Percentiles rank a stretch among this genome's conserved stretches.
phyloP scores from a whole-genome alignment of 768 basidiomycete species.

The Trametes maxima region DNA sequence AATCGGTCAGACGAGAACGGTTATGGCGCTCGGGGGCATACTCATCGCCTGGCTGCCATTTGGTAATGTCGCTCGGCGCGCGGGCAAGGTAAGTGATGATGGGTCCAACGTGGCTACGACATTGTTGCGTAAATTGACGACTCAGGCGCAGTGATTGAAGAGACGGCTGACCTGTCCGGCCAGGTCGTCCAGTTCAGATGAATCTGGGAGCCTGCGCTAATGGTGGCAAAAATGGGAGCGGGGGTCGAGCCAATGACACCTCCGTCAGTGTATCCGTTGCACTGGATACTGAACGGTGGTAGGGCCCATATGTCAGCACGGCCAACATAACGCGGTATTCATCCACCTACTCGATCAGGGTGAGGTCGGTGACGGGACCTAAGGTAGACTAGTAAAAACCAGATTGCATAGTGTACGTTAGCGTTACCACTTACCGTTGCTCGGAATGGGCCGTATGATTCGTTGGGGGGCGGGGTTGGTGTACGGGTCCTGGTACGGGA shows the following conservation, averaged over 20 bases:
- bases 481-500: conserved; percentile 43
- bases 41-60: conserved; percentile 46
- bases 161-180: conserved; percentile 31
- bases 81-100: conserved; percentile 51
- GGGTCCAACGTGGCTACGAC: conserved; percentile 35
- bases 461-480: conserved; percentile 39
- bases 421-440: conserved; percentile 37
- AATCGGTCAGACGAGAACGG: no score
- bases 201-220: conserved; percentile 43
- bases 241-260: conserved; percentile 37
- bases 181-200: conserved; percentile 45
- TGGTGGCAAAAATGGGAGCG: conserved; percentile 42
- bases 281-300: conserved; percentile 28
- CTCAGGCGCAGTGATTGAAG: neutral
- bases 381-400: neutral
- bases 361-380: conserved; percentile 43
- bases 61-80: conserved; percentile 47
- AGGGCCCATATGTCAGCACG: neutral
- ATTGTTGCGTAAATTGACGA: neutral
- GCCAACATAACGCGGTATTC: neutral
- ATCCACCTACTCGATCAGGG: conserved; percentile 39
- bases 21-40: conserved; percentile 22
- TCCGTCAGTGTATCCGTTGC: conserved; percentile 35
- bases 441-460: conserved; percentile 46
- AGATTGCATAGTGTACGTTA: neutral